Percentiles rank a stretch among this genome's conserved stretches.
These are phyloP conservation scores for Cryptococcus amylolentus DNA, from an alignment of 1,284 basidiomycete species.

Conservation along the genomic window DNA sequence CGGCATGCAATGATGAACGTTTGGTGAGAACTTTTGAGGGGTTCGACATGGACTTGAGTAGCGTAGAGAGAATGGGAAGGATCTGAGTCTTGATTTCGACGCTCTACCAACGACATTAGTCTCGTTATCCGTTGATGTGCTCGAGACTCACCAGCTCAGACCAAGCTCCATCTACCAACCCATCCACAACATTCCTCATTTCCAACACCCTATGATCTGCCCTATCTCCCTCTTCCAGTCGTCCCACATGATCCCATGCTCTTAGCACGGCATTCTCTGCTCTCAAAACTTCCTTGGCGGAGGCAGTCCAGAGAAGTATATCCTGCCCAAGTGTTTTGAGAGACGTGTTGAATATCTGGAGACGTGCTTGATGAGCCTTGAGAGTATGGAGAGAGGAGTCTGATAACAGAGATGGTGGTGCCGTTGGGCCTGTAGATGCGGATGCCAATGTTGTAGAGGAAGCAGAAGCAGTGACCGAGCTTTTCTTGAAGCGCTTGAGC, in stretches of 20 bases:
- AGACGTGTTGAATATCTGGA: constrained; percentile 39
- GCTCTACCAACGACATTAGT: neutral
- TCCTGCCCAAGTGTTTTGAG: constrained; percentile 43
- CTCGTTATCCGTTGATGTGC: neutral
- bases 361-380: constrained; percentile 27
- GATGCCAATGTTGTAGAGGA: constrained; percentile 7
- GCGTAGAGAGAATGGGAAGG: constrained; percentile 39
- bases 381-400: constrained; percentile 24
- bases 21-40: constrained; percentile 43
- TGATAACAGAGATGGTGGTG: constrained; percentile 21
- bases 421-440: constrained; percentile 8
- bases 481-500: constrained; percentile 45
- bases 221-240: constrained; percentile 40
- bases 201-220: constrained; percentile 39
- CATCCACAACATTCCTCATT: constrained; percentile 36
- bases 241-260: constrained; percentile 36
- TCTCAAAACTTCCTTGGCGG: constrained; percentile 34
- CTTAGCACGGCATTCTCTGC: constrained; percentile 31
- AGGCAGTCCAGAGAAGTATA: constrained; percentile 37
- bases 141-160: constrained; percentile 35
- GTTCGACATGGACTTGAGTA: constrained; percentile 39
- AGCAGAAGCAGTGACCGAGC: constrained; percentile 20
- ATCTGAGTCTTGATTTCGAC: constrained; percentile 21
- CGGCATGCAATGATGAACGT: constrained; percentile 35
- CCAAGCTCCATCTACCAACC: constrained; percentile 35